Conservation (phyloP, 2,329 filamentous ascomycete genomes). For the Hypoxylon sp. region DNA sequence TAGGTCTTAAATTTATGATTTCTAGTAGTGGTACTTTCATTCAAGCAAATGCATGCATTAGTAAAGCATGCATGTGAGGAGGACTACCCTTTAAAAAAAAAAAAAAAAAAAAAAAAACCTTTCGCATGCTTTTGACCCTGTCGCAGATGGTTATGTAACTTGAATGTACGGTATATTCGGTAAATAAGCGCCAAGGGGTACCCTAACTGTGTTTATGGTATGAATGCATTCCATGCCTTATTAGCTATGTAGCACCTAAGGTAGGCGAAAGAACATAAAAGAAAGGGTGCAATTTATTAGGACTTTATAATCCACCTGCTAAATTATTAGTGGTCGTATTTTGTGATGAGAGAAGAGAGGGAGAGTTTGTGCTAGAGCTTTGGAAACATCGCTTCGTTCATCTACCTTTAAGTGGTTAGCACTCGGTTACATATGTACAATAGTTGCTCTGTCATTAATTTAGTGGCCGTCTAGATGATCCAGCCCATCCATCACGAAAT, state of each 20-base stretch:
- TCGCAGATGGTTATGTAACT: constrained; percentile 12
- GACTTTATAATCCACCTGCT: constrained; percentile 12
- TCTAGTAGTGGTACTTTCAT: neutral
- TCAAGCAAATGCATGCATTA: constrained; percentile 5
- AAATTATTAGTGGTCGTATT: constrained; percentile 14
- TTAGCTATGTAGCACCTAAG: neutral
- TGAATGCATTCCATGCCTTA: neutral
- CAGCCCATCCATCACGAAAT: constrained; percentile 22
- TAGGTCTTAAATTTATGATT: neutral
- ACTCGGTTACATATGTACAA: constrained; percentile 8
- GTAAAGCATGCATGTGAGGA: constrained; percentile 3
- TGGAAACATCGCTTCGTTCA: constrained; percentile 8
- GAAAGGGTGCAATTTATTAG: neutral
- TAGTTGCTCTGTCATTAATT: constrained; percentile 12
- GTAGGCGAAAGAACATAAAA: neutral
- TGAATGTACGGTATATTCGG: neutral
- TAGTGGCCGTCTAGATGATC: constrained; percentile 15
- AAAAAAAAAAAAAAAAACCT: neutral
- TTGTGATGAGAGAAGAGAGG: constrained; percentile 8
- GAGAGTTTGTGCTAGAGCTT: constrained; percentile 15
- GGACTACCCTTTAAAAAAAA: too few species aligned
- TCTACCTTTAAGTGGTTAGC: constrained; percentile 24
- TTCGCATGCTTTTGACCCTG: neutral
- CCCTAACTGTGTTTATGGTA: constrained; percentile 8
- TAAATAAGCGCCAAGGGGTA: constrained; percentile 12